Evolutionary conservation across 139 green algal genomes (phyloP).

Genomic region (Chlorella vulgaris): DNA sequence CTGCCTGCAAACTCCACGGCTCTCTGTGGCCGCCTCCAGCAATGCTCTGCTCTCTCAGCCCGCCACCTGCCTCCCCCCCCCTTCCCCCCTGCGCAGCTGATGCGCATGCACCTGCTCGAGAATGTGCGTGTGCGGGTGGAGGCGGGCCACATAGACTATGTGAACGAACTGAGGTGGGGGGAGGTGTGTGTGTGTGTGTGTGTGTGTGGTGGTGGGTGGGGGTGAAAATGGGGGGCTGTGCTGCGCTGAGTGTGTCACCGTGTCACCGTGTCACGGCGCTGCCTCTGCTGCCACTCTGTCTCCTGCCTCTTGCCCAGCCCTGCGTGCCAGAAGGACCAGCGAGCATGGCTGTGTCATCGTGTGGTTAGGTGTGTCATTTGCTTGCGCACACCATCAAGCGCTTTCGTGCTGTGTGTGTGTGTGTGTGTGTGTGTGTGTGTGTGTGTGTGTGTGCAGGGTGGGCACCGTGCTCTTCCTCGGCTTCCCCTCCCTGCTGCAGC

Average conservation of each 20-base stretch:
- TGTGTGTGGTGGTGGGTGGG: not conserved
- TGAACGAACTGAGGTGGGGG: slow-evolving; percentile 75
- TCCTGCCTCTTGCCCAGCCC: too few relatives aligned
- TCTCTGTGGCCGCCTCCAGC: too few relatives aligned
- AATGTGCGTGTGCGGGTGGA: slow-evolving; percentile 72
- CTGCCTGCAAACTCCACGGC: too few relatives aligned
- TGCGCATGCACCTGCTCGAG: slow-evolving; percentile 78
- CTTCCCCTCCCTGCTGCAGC: slow-evolving; percentile 72
- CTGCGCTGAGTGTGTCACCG: too few relatives aligned
- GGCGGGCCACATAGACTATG: slow-evolving; percentile 74
- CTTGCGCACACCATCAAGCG: too few relatives aligned
- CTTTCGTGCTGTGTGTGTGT: not conserved
- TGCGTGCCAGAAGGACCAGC: too few relatives aligned
- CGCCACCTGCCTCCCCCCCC: too few relatives aligned
- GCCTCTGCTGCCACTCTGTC: too few relatives aligned
- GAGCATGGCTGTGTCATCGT: too few relatives aligned
- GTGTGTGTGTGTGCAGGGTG: slow-evolving; percentile 35
- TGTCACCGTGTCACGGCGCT: too few relatives aligned
- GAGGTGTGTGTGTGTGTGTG: not conserved
- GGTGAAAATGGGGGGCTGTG: not conserved
- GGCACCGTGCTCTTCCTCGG: slow-evolving; percentile 87
- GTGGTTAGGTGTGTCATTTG: too few relatives aligned
- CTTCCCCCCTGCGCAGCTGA: slow-evolving; percentile 38
- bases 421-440: not conserved
- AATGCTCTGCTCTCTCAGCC: too few relatives aligned